Evolutionary conservation across 2,329 filamentous ascomycete genomes (phyloP).

Genomic region (Fusarium gaditjirri): DNA sequence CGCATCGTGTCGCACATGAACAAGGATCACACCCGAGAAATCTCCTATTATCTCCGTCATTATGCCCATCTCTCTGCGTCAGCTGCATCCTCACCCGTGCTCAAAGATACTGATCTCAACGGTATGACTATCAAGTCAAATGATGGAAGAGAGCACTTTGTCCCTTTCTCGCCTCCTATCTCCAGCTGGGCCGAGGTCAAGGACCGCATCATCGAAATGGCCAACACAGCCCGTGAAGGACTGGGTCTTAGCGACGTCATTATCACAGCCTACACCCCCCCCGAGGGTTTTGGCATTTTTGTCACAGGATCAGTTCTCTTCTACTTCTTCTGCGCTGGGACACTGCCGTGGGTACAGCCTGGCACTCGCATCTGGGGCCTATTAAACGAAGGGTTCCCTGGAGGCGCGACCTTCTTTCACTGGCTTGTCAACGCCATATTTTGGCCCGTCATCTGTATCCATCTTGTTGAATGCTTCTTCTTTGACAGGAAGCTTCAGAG

Average conservation of each 20-base stretch:
- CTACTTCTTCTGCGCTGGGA: slow-evolving; percentile 64
- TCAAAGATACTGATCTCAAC: slow-evolving; percentile 73
- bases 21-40: slow-evolving; percentile 78
- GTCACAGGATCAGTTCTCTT: slow-evolving; percentile 65
- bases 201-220: slow-evolving; percentile 77
- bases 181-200: slow-evolving; percentile 74
- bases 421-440: slow-evolving; percentile 69
- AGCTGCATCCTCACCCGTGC: slow-evolving; percentile 65
- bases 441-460: slow-evolving; percentile 69
- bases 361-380: slow-evolving; percentile 61
- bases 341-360: slow-evolving; percentile 60
- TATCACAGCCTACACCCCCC: slow-evolving; percentile 55
- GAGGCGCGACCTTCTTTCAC: slow-evolving; percentile 67
- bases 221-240: slow-evolving; percentile 63
- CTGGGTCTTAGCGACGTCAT: slow-evolving; percentile 67
- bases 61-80: slow-evolving; percentile 68
- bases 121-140: slow-evolving; percentile 69
- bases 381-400: slow-evolving; percentile 63
- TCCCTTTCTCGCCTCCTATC: slow-evolving; percentile 78
- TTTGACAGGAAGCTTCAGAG: slow-evolving; percentile 60
- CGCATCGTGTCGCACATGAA: slow-evolving; percentile 84
- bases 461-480: slow-evolving; percentile 70
- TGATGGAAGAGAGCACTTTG: slow-evolving; percentile 57
- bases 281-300: slow-evolving; percentile 58
- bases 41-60: slow-evolving; percentile 81